Conservation (phyloP, 2,329 filamentous ascomycete species). For the Emmonsiellopsis sp. region DNA sequence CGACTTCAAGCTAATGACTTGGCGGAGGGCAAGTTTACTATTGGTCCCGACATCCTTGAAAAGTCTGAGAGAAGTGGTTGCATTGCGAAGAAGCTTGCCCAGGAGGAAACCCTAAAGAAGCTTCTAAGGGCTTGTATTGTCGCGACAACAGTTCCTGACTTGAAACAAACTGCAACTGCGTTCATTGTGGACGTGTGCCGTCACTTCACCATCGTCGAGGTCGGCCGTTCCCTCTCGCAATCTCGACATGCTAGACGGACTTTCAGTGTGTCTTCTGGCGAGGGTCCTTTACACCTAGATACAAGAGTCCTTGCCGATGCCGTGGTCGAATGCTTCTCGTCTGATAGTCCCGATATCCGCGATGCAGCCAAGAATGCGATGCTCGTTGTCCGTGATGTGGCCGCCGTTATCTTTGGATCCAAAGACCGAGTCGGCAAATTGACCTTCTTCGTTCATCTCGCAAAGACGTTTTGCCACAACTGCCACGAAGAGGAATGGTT, state of each 20-base stretch:
- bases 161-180: slow-evolving; percentile 64
- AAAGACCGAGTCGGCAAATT: slow-evolving; percentile 63
- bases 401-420: slow-evolving; percentile 69
- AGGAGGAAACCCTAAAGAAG: slow-evolving; percentile 75
- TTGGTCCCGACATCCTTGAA: slow-evolving; percentile 59
- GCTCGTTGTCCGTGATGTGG: slow-evolving; percentile 66
- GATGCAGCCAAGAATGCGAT: slow-evolving; percentile 75
- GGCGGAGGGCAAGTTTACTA: slow-evolving; percentile 61
- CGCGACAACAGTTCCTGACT: slow-evolving; percentile 70
- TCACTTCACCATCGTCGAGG: slow-evolving; percentile 83
- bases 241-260: slow-evolving; percentile 65
- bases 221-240: slow-evolving; percentile 75
- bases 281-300: slow-evolving; percentile 80
- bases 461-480: slow-evolving; percentile 79
- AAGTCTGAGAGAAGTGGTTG: slow-evolving; percentile 72
- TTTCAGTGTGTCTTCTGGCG: slow-evolving; percentile 78
- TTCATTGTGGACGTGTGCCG: slow-evolving; percentile 75
- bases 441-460: slow-evolving; percentile 75
- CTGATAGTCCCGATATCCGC: slow-evolving; percentile 69
- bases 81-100: slow-evolving; percentile 73
- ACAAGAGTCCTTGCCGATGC: slow-evolving; percentile 81
- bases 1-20: slow-evolving; percentile 86
- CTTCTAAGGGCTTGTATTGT: slow-evolving; percentile 83
- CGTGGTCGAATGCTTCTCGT: slow-evolving; percentile 80
- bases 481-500: slow-evolving; percentile 99